Conservation (phyloP, 2,329 filamentous ascomycete genomes). For the Chrysoporthe puriensis region DNA sequence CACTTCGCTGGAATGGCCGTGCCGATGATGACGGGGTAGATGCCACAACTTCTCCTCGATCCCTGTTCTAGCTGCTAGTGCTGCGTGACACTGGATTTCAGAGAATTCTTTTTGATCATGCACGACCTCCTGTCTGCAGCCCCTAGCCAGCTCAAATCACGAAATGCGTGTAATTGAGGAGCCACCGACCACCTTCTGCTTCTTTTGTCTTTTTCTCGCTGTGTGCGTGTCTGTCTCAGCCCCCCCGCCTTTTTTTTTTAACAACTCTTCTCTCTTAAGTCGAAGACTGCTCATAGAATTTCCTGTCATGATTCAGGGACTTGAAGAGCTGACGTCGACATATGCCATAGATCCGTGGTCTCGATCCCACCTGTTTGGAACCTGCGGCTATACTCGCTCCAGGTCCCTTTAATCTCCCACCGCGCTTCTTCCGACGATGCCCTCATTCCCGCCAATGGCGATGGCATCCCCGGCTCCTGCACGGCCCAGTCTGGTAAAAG, state of each 20-base stretch:
- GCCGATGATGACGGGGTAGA: no score
- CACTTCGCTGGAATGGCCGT: no score
- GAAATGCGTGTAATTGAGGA: no score
- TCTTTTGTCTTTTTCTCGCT: no score
- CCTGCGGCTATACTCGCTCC: constrained; percentile 9
- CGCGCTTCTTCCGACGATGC: constrained; percentile 12
- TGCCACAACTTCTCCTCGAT: neutral
- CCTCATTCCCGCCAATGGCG: constrained; percentile 19
- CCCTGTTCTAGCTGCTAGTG: neutral
- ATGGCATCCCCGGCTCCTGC: neutral
- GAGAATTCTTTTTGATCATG: neutral
- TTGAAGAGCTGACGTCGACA: neutral
- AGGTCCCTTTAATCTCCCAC: constrained; percentile 15
- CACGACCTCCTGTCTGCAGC: no score
- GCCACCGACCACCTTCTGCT: no score
- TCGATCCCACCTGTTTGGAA: neutral
- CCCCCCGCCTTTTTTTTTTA: no score
- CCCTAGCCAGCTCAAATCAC: no score
- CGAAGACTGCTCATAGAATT: neutral
- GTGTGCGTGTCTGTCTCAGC: no score
- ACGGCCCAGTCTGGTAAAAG: neutral
- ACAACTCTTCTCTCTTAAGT: no score
- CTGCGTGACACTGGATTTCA: neutral
- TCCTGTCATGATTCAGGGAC: neutral
- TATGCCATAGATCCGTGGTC: neutral